A percentile compares a stretch with the other conserved stretches of the same genome.
These are phyloP conservation scores for Mycena citricolor DNA, from an alignment of 1,284 basidiomycete genomes.

Conservation along the genomic window DNA sequence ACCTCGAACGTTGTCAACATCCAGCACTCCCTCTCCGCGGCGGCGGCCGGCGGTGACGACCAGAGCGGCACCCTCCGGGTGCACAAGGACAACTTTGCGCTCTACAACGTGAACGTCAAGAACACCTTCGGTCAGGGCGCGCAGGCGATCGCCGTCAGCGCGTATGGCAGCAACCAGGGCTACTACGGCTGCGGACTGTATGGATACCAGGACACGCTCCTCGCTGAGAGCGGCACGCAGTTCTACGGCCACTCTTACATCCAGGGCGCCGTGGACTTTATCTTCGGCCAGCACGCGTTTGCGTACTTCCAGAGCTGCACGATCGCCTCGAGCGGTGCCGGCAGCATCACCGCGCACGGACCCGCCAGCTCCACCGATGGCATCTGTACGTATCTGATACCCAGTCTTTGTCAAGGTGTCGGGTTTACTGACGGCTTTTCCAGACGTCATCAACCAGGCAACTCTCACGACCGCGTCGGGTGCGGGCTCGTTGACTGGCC, in stretches of 20 bases:
- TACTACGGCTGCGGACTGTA: conserved; percentile 31
- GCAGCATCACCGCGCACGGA: conserved; percentile 54
- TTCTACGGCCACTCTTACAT: conserved; percentile 18
- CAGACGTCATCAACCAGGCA: conserved; percentile 50
- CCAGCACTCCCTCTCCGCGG: conserved; percentile 11
- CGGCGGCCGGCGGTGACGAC: conserved; percentile 20
- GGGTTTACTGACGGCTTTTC: not conserved
- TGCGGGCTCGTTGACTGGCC: conserved; percentile 37
- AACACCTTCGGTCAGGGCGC: conserved; percentile 32
- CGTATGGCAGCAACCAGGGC: conserved; percentile 29
- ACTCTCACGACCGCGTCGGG: conserved; percentile 44
- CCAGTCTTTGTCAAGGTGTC: not conserved
- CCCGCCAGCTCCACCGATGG: conserved; percentile 44
- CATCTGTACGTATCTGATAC: conserved; percentile 9
- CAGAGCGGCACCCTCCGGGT: conserved; percentile 31
- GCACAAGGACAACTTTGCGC: conserved; percentile 32
- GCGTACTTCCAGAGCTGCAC: conserved; percentile 48
- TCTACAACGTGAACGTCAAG: conserved; percentile 34
- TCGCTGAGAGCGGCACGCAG: conserved; percentile 42
- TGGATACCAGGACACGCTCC: conserved; percentile 49
- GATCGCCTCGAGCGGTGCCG: conserved; percentile 37
- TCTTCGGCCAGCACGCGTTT: conserved; percentile 44
- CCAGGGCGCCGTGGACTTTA: conserved; percentile 56
- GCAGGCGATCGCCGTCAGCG: conserved; percentile 33
- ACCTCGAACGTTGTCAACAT: conserved; percentile 14